Conservation (phyloP, 2,329 filamentous ascomycete genomes). For the Thyridium curvatum region DNA sequence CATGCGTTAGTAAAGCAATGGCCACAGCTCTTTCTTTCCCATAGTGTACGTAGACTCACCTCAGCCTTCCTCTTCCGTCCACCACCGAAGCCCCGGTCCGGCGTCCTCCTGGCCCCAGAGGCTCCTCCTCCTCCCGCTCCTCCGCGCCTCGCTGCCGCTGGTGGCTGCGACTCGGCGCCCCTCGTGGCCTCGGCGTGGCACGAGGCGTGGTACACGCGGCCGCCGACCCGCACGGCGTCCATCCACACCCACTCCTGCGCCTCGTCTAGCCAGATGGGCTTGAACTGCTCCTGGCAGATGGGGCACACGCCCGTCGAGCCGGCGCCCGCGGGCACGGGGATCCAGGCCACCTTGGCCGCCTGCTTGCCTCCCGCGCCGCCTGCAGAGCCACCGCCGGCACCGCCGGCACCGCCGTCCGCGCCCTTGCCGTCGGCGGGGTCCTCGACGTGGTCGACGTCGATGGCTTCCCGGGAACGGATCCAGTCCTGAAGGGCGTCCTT, state of each 20-base stretch:
- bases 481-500: constrained; percentile 62
- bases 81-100: constrained; percentile 6
- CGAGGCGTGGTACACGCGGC: constrained; percentile 81
- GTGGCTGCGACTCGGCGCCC: constrained; percentile 30
- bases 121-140: constrained; percentile 1
- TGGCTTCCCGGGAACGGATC: constrained; percentile 76
- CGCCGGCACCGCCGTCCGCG: constrained; percentile 28
- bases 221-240: constrained; percentile 75
- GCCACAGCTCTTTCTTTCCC: no score
- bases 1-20: not conserved
- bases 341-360: constrained; percentile 59
- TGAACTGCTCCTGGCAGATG: constrained; percentile 93
- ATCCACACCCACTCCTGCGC: constrained; percentile 97
- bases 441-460: constrained; percentile 54
- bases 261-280: constrained; percentile 86
- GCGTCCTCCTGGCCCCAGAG: constrained; percentile 4
- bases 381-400: constrained; percentile 23
- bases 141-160: constrained; percentile 2
- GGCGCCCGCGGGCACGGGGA: constrained; percentile 76
- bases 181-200: constrained; percentile 80
- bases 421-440: constrained; percentile 23
- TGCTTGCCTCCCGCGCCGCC: constrained; percentile 33
- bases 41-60: constrained; percentile 1
- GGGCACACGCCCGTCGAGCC: constrained; percentile 74
- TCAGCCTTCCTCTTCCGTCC: constrained; percentile 10